Conservation (phyloP, 2,329 filamentous ascomycete genomes). For the Blumeriella jaapii region DNA sequence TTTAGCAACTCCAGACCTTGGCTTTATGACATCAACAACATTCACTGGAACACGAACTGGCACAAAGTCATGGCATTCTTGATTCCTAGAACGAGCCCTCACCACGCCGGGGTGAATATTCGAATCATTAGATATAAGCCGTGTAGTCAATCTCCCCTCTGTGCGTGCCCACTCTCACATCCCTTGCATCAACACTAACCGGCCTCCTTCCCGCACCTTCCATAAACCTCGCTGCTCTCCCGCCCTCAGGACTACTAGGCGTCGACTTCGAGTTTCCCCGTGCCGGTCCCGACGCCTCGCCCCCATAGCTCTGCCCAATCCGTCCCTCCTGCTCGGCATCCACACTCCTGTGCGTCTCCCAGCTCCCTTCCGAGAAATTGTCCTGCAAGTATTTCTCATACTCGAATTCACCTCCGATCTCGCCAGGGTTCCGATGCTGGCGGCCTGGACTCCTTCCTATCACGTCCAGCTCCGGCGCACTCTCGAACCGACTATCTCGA, state of each 20-base stretch:
- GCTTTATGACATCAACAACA: too few species aligned
- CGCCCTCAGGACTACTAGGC: slow-evolving; percentile 5
- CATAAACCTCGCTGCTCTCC: slow-evolving; percentile 12
- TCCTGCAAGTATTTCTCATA: slow-evolving; percentile 14
- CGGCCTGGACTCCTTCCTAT: slow-evolving; percentile 1
- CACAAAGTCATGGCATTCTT: too few species aligned
- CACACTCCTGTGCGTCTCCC: slow-evolving; percentile 14
- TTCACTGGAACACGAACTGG: too few species aligned
- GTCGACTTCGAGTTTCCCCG: not conserved
- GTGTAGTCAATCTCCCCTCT: slow-evolving; percentile 12
- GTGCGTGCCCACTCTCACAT: slow-evolving; percentile 4
- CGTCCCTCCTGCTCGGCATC: slow-evolving; percentile 10
- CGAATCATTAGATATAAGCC: slow-evolving; percentile 21
- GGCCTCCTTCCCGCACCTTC: slow-evolving; percentile 15
- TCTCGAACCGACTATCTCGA: slow-evolving; percentile 23
- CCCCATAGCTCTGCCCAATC: not conserved
- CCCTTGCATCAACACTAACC: slow-evolving; percentile 17
- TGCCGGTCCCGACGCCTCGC: slow-evolving; percentile 2
- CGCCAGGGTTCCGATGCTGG: not conserved
- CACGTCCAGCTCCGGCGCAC: slow-evolving; percentile 13
- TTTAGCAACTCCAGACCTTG: too few species aligned
- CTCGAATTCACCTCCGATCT: slow-evolving; percentile 3
- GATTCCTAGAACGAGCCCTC: too few species aligned
- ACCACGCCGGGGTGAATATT: too few species aligned
- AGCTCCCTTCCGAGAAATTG: slow-evolving; percentile 16